phyloP scores from a whole-genome alignment of 2,329 filamentous ascomycete species.

The Colletotrichum spinosum region DNA sequence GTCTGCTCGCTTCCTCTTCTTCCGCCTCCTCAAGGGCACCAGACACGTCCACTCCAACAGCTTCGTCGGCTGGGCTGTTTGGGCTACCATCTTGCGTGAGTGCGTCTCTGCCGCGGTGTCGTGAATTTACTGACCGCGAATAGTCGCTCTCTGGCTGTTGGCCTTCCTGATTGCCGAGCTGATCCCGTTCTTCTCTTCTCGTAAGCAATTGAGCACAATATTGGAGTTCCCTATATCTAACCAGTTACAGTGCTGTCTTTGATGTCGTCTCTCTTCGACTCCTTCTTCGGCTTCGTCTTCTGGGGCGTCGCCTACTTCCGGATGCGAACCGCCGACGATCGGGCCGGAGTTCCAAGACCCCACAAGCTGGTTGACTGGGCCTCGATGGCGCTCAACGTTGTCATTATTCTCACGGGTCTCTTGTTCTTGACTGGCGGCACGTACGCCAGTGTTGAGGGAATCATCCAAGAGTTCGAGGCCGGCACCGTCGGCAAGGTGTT shows the following conservation, averaged over 20 bases:
- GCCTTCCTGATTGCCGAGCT: slow-evolving; percentile 93
- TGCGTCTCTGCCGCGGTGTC: slow-evolving; percentile 31
- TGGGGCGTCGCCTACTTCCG: slow-evolving; percentile 86
- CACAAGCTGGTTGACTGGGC: slow-evolving; percentile 62
- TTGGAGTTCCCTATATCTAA: slow-evolving; percentile 45
- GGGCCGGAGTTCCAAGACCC: slow-evolving; percentile 63
- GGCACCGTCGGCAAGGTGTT: slow-evolving; percentile 78
- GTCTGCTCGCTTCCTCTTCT: slow-evolving; percentile 90
- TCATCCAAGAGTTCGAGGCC: slow-evolving; percentile 76
- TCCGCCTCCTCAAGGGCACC: slow-evolving; percentile 85
- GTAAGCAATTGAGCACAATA: slow-evolving; percentile 51
- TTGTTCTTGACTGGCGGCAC: slow-evolving; percentile 86
- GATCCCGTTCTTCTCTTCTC: slow-evolving; percentile 91
- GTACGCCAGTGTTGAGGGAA: slow-evolving; percentile 80
- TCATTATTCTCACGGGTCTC: slow-evolving; percentile 80
- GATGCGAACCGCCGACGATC: slow-evolving; percentile 76
- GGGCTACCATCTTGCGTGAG: slow-evolving; percentile 77
- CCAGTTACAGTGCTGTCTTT: slow-evolving; percentile 67
- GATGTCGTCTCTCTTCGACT: slow-evolving; percentile 92
- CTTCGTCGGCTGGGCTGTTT: slow-evolving; percentile 81
- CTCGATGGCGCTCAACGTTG: slow-evolving; percentile 74
- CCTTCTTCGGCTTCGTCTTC: slow-evolving; percentile 96
- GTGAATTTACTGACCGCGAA: slow-evolving; percentile 15
- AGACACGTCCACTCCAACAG: slow-evolving; percentile 84
- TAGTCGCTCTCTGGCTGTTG: slow-evolving; percentile 79